Base-by-base conservation (phyloP, 2,329 filamentous ascomycete species). In the Diaporthe destruens region DNA sequence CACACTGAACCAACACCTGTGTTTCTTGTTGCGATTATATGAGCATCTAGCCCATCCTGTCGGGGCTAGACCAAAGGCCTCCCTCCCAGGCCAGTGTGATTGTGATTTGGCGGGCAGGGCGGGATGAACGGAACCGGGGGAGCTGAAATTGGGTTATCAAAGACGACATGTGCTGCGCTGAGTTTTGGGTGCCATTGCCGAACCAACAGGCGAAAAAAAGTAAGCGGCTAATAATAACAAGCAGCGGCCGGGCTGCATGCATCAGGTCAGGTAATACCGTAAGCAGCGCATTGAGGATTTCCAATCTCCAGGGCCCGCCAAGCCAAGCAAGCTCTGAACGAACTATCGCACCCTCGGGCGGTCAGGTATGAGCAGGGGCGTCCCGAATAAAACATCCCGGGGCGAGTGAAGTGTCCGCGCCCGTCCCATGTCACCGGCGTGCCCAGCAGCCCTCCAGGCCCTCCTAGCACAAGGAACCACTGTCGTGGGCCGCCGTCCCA, bases 241-340 rank as follows among this genome's bases (percentile, higher is more conserved):
- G 42, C 42, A 44, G 16, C 25, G 3, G 36, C 9, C 47, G 18
- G 36, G 29, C 54, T 56, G 54, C 59, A 34, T 25, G 6, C 32
- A 57, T 23, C 32, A 47, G 39, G 57, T 65, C 61, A 51, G 29
- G 44, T 51, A n/a, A n/a, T n/a, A n/a, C n/a, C n/a, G n/a, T n/a
- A 66, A 53, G 61, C 61, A 53, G 9, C 39, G 61, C 47, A 39
- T 44, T 51, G 61, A 53, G 32, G 32, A 66, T 53, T 53, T 53
- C 61, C 61, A 66, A 66, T 66, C 61, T 53, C 61, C 61, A 53
- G 61, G 47, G 61, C 61, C 61, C 44, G 61, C 61, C 61, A 65
- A 65, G 44, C 61, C 44, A 53, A 66, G 61, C 25, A 53, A 65
- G 61, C 61, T 66, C 53, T 66, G 61, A 53, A 53, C 47, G 47